These are phyloP conservation scores for Tephrocybe rancida DNA, from an alignment of 768 basidiomycete genomes.

Conservation along the genomic window DNA sequence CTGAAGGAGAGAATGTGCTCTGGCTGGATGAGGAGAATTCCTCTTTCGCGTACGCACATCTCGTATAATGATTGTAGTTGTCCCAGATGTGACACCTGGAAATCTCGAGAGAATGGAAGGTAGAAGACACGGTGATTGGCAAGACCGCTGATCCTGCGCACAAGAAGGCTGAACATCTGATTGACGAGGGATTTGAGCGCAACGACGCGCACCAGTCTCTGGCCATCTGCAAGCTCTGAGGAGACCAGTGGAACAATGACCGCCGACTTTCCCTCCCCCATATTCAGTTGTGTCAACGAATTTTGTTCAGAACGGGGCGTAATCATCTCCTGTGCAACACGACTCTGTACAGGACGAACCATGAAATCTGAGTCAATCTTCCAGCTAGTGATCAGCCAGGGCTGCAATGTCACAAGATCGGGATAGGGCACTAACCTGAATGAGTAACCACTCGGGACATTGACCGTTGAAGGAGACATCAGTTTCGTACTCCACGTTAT, in stretches of 20 bases:
- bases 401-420: neutral
- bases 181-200: slow-evolving; percentile 46
- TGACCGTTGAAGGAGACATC: slow-evolving; percentile 17
- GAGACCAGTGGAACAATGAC: slow-evolving; percentile 52
- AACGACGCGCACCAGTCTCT: slow-evolving; percentile 47
- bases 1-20: slow-evolving; percentile 56
- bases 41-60: slow-evolving; percentile 39
- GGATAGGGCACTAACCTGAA: slow-evolving; percentile 34
- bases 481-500: slow-evolving; percentile 13
- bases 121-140: slow-evolving; percentile 48
- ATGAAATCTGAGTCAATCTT: slow-evolving; percentile 51
- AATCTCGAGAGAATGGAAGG: slow-evolving; percentile 50
- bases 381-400: neutral
- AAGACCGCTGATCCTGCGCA: slow-evolving; percentile 43
- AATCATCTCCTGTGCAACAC: slow-evolving; percentile 50
- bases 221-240: slow-evolving; percentile 41
- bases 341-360: slow-evolving; percentile 42
- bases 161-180: slow-evolving; percentile 53
- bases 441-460: slow-evolving; percentile 42
- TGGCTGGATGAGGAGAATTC: slow-evolving; percentile 52
- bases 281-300: slow-evolving; percentile 51
- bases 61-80: slow-evolving; percentile 33
- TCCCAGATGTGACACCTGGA: slow-evolving; percentile 20
- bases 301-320: slow-evolving; percentile 36
- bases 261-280: slow-evolving; percentile 60